Evolutionary conservation across 2,329 filamentous ascomycete genomes (phyloP).

Genomic region (Microdochium nivale): DNA sequence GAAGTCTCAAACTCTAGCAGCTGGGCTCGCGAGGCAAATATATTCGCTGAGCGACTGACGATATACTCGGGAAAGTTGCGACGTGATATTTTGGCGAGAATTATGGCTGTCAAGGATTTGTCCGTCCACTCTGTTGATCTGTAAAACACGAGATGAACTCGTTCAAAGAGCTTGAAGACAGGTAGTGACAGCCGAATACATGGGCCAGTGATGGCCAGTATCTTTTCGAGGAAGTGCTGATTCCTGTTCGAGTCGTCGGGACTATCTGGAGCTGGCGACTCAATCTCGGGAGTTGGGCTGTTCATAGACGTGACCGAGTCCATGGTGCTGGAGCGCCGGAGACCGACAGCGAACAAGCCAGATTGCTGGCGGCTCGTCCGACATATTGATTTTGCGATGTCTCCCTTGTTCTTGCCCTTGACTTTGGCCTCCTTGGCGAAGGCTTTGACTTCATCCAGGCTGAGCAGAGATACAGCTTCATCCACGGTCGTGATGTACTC

Average conservation of each 20-base stretch:
- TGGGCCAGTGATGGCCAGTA: conserved; percentile 67
- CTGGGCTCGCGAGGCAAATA: conserved; percentile 68
- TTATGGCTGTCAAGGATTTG: conserved; percentile 90
- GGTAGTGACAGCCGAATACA: conserved; percentile 72
- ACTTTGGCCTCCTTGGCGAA: conserved; percentile 82
- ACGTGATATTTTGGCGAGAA: conserved; percentile 80
- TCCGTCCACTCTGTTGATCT: conserved; percentile 95
- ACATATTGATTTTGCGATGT: conserved; percentile 67
- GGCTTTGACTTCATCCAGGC: conserved; percentile 78
- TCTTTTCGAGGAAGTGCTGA: conserved; percentile 67
- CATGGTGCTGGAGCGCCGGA: conserved; percentile 56
- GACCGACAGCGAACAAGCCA: conserved; percentile 61
- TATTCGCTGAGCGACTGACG: conserved; percentile 80
- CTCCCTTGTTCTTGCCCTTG: conserved; percentile 79
- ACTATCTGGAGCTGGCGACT: conserved; percentile 14
- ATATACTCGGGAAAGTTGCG: conserved; percentile 86
- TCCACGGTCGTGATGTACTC: conserved; percentile 68
- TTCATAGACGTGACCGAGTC: conserved; percentile 42
- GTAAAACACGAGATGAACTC: conserved; percentile 94
- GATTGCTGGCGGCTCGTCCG: conserved; percentile 65
- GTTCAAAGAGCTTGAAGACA: conserved; percentile 76
- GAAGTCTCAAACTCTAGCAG: conserved; percentile 86
- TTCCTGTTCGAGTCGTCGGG: conserved; percentile 53
- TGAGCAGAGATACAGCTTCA: conserved; percentile 72
- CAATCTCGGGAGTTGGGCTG: conserved; percentile 26